Conservation (phyloP, 352 stramenopile genomes). For the Phytophthora brassicae region DNA sequence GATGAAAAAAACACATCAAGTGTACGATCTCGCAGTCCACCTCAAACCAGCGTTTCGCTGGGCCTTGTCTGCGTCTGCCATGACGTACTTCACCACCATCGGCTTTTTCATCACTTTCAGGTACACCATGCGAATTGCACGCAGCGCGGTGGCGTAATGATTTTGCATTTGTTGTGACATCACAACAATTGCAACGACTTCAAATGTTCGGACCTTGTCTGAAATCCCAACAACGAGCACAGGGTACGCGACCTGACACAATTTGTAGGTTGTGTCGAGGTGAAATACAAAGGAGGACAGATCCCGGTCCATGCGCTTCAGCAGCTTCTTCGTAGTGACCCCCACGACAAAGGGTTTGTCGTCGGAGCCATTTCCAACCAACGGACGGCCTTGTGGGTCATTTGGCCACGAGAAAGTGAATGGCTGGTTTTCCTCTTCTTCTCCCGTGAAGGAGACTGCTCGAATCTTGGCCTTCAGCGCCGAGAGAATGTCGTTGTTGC, state of each 20-base stretch:
- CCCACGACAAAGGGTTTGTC: conserved; percentile 4
- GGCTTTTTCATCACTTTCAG: not conserved
- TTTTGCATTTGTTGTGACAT: conserved; percentile 9
- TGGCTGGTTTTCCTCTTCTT: not conserved
- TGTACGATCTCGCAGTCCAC: not conserved
- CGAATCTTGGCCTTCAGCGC: not conserved
- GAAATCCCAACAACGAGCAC: conserved; percentile 13
- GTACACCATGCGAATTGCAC: not conserved
- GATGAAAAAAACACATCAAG: conserved; percentile 16
- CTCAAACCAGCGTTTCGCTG: conserved; percentile 2
- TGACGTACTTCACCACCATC: not conserved
- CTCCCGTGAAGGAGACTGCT: not conserved
- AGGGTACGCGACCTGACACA: not conserved
- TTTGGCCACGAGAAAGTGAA: not conserved
- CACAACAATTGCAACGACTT: conserved; percentile 18
- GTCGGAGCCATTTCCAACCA: conserved; percentile 7
- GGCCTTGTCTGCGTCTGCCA: conserved; percentile 1
- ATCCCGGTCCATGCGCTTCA: not conserved
- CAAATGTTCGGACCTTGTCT: conserved; percentile 18
- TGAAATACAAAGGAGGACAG: conserved; percentile 8
- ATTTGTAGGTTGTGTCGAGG: conserved; percentile 32
- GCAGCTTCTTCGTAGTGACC: conserved; percentile 5
- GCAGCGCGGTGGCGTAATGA: not conserved
- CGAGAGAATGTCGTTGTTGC: not conserved
- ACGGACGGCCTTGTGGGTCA: not conserved